These are phyloP conservation scores for Leishmania tropica DNA, from an alignment of 208 protist genomes.

Conservation along the genomic window DNA sequence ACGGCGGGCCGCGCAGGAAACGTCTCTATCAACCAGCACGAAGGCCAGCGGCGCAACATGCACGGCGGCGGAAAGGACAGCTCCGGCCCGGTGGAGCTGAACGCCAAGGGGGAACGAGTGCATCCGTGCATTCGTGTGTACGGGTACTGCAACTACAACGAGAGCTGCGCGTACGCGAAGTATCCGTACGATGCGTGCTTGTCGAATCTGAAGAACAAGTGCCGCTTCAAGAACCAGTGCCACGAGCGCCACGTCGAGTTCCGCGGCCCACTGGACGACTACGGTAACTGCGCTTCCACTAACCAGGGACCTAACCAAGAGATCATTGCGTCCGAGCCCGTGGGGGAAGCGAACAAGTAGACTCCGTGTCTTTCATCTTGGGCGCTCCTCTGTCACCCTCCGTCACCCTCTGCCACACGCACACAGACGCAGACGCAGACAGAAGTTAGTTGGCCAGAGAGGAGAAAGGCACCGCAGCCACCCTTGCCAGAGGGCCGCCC, in stretches of 20 bases:
- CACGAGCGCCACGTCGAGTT: slow-evolving; percentile 90
- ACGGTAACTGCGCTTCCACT: slow-evolving; percentile 31
- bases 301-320: slow-evolving; percentile 13
- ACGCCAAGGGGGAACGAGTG: slow-evolving; percentile 63
- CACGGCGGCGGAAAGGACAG: slow-evolving; percentile 28
- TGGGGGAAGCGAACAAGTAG: not conserved
- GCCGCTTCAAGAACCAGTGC: slow-evolving; percentile 85
- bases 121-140: slow-evolving; percentile 91
- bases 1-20: not conserved
- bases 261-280: slow-evolving; percentile 62
- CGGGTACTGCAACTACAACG: slow-evolving; percentile 90
- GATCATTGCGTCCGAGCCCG: not conserved
- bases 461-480: not conserved
- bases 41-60: slow-evolving; percentile 18
- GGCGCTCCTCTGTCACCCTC: not conserved
- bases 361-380: not conserved
- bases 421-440: not conserved
- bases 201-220: slow-evolving; percentile 89
- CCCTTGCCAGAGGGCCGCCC: not conserved
- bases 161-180: slow-evolving; percentile 81
- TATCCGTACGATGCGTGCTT: slow-evolving; percentile 91
- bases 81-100: slow-evolving; percentile 37
- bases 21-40: slow-evolving; percentile 4
- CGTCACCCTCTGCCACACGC: not conserved
- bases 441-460: no score